These are phyloP conservation scores for Saccharomycopsis babjevae DNA, from an alignment of 805 yeast species.

Conservation along the genomic window DNA sequence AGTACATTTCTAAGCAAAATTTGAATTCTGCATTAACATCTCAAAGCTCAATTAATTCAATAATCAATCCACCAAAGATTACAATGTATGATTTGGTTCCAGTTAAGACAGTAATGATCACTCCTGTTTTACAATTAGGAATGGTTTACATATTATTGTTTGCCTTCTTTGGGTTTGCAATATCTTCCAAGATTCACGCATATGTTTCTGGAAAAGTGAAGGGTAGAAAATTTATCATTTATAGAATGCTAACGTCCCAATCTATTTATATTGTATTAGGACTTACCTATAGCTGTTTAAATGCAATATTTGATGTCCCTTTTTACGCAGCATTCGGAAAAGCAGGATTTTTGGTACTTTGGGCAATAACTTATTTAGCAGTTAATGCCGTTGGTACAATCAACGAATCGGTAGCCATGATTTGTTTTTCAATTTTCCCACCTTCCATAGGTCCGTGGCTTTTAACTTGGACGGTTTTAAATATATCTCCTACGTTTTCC, in stretches of 20 bases:
- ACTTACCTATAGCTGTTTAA: constrained; percentile 46
- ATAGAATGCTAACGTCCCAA: constrained; percentile 41
- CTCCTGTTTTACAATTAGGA: constrained; percentile 69
- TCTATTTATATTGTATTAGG: constrained; percentile 48
- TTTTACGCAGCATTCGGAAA: constrained; percentile 49
- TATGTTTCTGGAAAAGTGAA: constrained; percentile 37
- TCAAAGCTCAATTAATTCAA: background rate
- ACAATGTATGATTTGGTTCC: constrained; percentile 40
- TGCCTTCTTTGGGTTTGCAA: constrained; percentile 59
- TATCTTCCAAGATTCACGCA: constrained; percentile 46
- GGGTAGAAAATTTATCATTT: constrained; percentile 37
- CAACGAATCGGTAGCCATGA: constrained; percentile 52
- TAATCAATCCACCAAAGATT: constrained; percentile 29
- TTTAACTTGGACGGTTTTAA: constrained; percentile 56
- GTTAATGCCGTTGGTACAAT: constrained; percentile 73
- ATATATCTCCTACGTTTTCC: constrained; percentile 59
- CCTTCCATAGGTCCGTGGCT: constrained; percentile 65
- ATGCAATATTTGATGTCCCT: constrained; percentile 59
- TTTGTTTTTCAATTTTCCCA: constrained; percentile 44
- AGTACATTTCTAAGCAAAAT: constrained; percentile 3
- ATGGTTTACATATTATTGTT: constrained; percentile 60
- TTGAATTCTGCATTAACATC: background rate
- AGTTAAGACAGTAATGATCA: constrained; percentile 35
- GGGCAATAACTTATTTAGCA: constrained; percentile 59
- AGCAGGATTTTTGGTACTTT: constrained; percentile 63